phyloP scores from a whole-genome alignment of 495 filamentous ascomycete genomes.

The Aspergillus olivimuriae region DNA sequence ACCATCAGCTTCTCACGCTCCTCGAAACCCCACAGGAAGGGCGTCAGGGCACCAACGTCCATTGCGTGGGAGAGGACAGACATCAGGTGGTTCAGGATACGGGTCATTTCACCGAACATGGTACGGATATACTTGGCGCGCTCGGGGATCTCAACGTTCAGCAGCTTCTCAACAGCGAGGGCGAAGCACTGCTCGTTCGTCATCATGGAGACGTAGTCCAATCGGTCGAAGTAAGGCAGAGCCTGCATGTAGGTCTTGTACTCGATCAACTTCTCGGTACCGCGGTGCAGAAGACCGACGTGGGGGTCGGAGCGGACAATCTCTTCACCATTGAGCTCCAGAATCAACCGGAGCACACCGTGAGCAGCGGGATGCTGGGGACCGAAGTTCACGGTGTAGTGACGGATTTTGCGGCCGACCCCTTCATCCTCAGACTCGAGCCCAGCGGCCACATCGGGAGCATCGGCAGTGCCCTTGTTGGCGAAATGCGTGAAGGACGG shows the following conservation, averaged over 20 bases:
- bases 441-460: constrained; percentile 35
- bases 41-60: constrained; percentile 97
- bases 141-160: constrained; percentile 95
- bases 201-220: constrained; percentile 99
- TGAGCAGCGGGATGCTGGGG: constrained; percentile 98
- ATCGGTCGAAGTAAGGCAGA: constrained; percentile 95
- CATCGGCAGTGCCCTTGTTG: constrained; percentile 37
- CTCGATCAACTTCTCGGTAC: constrained; percentile 99
- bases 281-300: constrained; percentile 91
- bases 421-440: constrained; percentile 48
- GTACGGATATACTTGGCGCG: constrained; percentile 97
- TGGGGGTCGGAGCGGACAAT: constrained; percentile 96
- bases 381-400: constrained; percentile 99
- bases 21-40: constrained; percentile 99
- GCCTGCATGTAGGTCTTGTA: constrained; percentile 99
- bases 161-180: constrained; percentile 91
- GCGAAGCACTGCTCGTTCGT: constrained; percentile 98
- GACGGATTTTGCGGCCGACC: constrained; percentile 79
- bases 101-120: constrained; percentile 92
- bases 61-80: constrained; percentile 96
- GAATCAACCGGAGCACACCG: constrained; percentile 94
- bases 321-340: constrained; percentile 96
- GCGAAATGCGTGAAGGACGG: constrained; percentile 46
- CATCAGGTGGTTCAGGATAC: constrained; percentile 97
- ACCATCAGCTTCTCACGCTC: constrained; percentile 99